A percentile compares a stretch with the other conserved stretches of the same genome.
Conservation (phyloP, 768 basidiomycete species). For the Suillus weaverae region DNA sequence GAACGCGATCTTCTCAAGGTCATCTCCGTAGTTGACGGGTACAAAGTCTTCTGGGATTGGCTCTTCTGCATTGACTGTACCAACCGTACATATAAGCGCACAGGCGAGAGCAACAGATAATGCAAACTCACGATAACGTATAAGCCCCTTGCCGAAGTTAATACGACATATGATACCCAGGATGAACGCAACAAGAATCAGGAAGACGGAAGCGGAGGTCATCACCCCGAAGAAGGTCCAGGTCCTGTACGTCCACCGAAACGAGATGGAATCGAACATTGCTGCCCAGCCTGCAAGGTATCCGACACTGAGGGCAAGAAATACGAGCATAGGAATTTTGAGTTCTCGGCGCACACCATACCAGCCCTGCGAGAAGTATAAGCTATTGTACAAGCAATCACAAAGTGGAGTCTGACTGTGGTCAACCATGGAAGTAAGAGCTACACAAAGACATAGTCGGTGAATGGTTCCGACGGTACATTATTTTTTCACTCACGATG, state of each 20-base stretch:
- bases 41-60: slow-evolving; percentile 45
- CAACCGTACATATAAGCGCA: slow-evolving; percentile 3
- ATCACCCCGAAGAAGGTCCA: slow-evolving; percentile 77
- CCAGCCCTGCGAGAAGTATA: slow-evolving; percentile 56
- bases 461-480: slow-evolving; percentile 2
- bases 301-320: slow-evolving; percentile 57
- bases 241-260: slow-evolving; percentile 72
- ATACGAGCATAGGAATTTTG: slow-evolving; percentile 56
- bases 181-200: slow-evolving; percentile 55
- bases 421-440: slow-evolving; percentile 70
- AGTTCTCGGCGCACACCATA: slow-evolving; percentile 69
- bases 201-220: slow-evolving; percentile 53
- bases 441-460: slow-evolving; percentile 34
- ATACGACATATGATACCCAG: slow-evolving; percentile 66
- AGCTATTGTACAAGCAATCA: slow-evolving; percentile 4
- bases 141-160: slow-evolving; percentile 78
- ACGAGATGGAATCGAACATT: slow-evolving; percentile 72
- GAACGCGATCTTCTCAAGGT: slow-evolving; percentile 63
- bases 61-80: slow-evolving; percentile 56
- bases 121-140: slow-evolving; percentile 56
- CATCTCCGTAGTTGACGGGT: slow-evolving; percentile 27
- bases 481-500: slow-evolving; percentile 46
- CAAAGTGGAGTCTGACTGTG: slow-evolving; percentile 37
- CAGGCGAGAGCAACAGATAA: neutral
- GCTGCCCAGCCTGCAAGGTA: slow-evolving; percentile 70